Evolutionary conservation across 352 stramenopile genomes (phyloP), one percentile per base, ranked within the genome.

Genomic region (Globisporangium emineosum): DNA sequence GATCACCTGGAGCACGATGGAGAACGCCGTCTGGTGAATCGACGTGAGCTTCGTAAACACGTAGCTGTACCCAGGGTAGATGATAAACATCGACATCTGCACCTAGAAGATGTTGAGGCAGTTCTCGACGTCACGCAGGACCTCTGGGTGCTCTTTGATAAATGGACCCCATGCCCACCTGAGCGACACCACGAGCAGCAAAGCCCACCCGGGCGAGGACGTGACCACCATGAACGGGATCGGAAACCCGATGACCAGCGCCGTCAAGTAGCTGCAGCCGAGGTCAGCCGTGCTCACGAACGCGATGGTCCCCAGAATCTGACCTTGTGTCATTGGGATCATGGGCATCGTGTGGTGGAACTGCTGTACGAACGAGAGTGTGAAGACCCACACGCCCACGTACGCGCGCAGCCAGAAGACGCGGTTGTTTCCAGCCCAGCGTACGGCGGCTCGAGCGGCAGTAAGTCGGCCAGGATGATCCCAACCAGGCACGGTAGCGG

Each of bases 31-130:
- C 35, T 77, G 72, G 0, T 17, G 30, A 2, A 45, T 17, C 2
- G 55, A 45, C 1, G 67, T 53, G 2, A 76, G 23, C 5, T 33
- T 67, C 29, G 64, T 65, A 42, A 73, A 79, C 3, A 66, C 52
- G 60, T 71, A 71, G 63, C 70, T 73, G 58, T 71, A 79, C 6
- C 64, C 60, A 7, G 67, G 62, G 35, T 79, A 79, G 17, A 79
- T 62, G 13, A 72, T 40, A 29, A 47, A 43, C 64, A 42, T 62
- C 54, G 2, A 56, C 29, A 49, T 49, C 64, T 27, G 66, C 33
- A 53, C 68, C 62, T 10, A 69, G 15, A 60, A 19, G 0, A 60
- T 45, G 3, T 43, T 25, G 29, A 50, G 12, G 37, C 12, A 60
- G 12, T 25, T 23, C 56, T 66, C 27, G 65, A 72, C 5, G 43